Percentiles rank a stretch among this genome's conserved stretches.
These are phyloP conservation scores for Dentipellis fragilis DNA, from an alignment of 768 basidiomycete species.

Conservation along the genomic window DNA sequence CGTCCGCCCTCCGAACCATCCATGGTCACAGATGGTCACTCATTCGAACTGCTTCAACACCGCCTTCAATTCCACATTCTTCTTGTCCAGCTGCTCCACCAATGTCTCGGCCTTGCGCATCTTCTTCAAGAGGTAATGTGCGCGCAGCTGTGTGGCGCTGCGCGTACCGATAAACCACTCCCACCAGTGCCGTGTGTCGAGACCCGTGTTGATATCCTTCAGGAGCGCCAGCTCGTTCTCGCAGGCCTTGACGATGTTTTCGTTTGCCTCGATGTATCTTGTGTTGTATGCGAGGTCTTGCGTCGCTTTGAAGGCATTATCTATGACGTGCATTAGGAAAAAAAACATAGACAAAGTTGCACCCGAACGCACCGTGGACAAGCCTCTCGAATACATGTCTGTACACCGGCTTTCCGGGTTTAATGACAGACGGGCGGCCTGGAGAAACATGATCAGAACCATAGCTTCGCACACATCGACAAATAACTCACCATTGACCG, in stretches of 20 bases:
- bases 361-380: conserved; percentile 47
- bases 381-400: conserved; percentile 77
- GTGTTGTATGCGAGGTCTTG: conserved; percentile 80
- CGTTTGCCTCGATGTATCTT: conserved; percentile 42
- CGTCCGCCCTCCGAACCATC: no score
- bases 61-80: conserved; percentile 60
- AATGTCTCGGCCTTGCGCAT: conserved; percentile 62
- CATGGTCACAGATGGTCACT: background rate
- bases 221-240: conserved; percentile 70
- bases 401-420: conserved; percentile 87
- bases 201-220: conserved; percentile 39
- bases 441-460: background rate
- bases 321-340: conserved; percentile 26
- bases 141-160: no score
- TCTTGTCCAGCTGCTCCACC: conserved; percentile 58
- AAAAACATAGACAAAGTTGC: background rate
- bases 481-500: conserved; percentile 48
- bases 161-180: conserved; percentile 27
- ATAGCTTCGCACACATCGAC: background rate
- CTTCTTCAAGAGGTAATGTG: conserved; percentile 54
- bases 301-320: conserved; percentile 66
- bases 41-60: conserved; percentile 33
- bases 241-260: conserved; percentile 55
- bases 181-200: conserved; percentile 36
- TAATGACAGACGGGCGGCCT: conserved; percentile 79